Evolutionary conservation across 371 early-diverging fungal species (phyloP).

Genomic region (Nematocida minor): DNA sequence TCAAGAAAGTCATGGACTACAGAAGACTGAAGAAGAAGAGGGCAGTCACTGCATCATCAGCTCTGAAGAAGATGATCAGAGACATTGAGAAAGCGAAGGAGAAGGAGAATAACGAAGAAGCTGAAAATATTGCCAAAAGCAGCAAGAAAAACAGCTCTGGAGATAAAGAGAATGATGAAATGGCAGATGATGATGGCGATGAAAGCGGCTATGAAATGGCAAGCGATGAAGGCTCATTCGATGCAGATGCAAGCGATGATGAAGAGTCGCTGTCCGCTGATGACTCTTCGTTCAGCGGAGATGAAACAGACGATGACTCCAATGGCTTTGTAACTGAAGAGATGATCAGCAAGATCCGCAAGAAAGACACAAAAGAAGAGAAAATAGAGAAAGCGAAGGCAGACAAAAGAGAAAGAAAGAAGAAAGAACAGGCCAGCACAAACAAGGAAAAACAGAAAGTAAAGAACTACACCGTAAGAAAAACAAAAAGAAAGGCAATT

Average conservation of each 20-base stretch:
- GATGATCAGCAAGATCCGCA: constrained; percentile 40
- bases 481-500: constrained; percentile 18
- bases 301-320: constrained; percentile 5
- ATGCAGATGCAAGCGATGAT: background rate
- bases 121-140: constrained; percentile 12
- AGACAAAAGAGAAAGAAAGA: constrained; percentile 13
- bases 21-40: constrained; percentile 13
- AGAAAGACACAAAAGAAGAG: constrained; percentile 58
- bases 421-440: constrained; percentile 31
- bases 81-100: background rate
- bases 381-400: constrained; percentile 39
- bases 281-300: background rate
- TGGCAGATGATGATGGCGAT: constrained; percentile 27
- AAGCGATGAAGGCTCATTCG: background rate
- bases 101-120: background rate
- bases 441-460: constrained; percentile 41
- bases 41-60: background rate
- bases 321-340: constrained; percentile 49
- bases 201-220: background rate
- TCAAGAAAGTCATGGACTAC: constrained; percentile 29
- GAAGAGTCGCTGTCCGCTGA: background rate
- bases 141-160: no score
- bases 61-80: constrained; percentile 33
- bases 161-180: constrained; percentile 42
- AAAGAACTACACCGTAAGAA: constrained; percentile 44